Evolutionary conservation across 208 protist species (phyloP).

Genomic region (Acanthamoeba triangularis): DNA sequence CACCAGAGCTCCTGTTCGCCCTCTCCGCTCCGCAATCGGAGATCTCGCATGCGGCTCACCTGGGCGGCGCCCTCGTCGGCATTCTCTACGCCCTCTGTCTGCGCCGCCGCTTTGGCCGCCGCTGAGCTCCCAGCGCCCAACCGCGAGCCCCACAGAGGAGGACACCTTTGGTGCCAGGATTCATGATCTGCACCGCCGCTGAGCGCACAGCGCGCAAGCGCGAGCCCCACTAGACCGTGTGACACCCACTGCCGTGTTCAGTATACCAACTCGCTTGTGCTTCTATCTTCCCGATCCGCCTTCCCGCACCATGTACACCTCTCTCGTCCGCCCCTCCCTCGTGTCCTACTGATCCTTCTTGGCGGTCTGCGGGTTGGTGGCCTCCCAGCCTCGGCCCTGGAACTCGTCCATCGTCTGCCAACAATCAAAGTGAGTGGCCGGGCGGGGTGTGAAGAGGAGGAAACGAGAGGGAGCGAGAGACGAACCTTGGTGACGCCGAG

Average conservation of each 20-base stretch:
- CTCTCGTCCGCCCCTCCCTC: not conserved
- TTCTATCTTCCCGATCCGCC: not conserved
- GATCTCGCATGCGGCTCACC: not conserved
- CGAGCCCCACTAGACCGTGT: no score
- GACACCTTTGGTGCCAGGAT: no score
- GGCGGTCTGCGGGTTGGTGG: constrained; percentile 21
- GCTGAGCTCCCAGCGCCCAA: not conserved
- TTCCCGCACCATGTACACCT: no score
- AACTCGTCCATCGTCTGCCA: constrained; percentile 62
- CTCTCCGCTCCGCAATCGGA: not conserved
- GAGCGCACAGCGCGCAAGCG: no score
- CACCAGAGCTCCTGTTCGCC: not conserved
- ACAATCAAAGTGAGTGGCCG: not conserved
- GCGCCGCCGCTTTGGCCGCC: not conserved
- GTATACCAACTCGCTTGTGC: no score
- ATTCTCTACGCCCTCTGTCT: constrained; percentile 12
- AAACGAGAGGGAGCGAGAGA: not conserved
- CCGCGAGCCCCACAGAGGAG: no score
- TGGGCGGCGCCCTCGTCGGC: not conserved
- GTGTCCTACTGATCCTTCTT: not conserved
- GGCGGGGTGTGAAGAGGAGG: not conserved
- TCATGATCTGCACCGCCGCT: no score
- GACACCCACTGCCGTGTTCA: not conserved
- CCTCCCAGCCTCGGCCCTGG: constrained; percentile 23
- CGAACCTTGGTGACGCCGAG: constrained; percentile 41